Evolutionary conservation across 2,329 filamentous ascomycete species (phyloP), one percentile per base, ranked within the genome.

Genomic region (Colletotrichum tanaceti): DNA sequence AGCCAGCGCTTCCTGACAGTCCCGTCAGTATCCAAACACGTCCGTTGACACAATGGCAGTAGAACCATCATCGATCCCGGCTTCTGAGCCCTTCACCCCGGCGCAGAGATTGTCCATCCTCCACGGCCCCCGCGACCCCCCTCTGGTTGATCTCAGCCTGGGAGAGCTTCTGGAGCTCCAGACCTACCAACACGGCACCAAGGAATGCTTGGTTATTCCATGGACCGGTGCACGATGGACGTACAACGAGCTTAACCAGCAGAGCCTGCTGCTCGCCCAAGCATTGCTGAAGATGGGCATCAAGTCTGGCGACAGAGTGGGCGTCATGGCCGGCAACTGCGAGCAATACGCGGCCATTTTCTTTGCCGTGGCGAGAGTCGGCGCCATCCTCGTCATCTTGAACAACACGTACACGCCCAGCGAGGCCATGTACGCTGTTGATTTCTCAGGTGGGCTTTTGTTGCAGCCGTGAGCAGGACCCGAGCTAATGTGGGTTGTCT

Each of bases 331-430:
- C 79, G 74, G 94, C 82, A 80, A 97, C 87, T 82, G 94, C 84
- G 81, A 97, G 86, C 85, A 97, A 87, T 95, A 95, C 89, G 79
- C 91, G 38, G 85, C 90, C 3, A 85, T 93, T 18, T 92, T 93
- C 82, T 93, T 93, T 72, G 91, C 90, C 4, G 90, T 89, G 13
- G 88, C 89, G 47, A 84, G 87, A 54, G 85, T 91, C 20, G 90
- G 90, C 11, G 89, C 86, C 54, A 89, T 91, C 53, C 82, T 94
- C 60, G 91, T 94, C 35, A 93, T 94, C 52, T 81, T 94, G 72
- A 94, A 94, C 80, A 94, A 93, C 79, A 94, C 91, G 0, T 94
- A 94, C 76, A 94, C 92, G 1, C 85, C 89, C 2, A 87, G 86
- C 1, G 92, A 94, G 79, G 89, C 91, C 55, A 85, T 89, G 76